phyloP scores from a whole-genome alignment of 2,329 filamentous ascomycete species.

The Curvularia spicifera region DNA sequence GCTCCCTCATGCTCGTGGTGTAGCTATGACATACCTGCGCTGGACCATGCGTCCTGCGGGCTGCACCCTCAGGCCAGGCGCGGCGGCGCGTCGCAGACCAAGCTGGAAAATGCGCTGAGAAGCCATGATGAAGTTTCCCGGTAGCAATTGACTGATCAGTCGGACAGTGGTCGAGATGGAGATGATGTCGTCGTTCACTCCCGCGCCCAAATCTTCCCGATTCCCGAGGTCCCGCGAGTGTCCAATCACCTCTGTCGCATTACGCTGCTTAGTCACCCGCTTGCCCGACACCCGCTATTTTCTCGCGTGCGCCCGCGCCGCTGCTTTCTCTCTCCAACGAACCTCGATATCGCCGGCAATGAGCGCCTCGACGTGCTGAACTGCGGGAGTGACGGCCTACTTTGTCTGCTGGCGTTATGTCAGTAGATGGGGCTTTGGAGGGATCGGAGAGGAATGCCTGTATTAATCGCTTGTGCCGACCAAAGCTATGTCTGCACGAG shows the following conservation, averaged over 20 bases:
- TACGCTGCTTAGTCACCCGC: conserved; percentile 38
- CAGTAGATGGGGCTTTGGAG: conserved; percentile 45
- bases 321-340: conserved; percentile 36
- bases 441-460: conserved; percentile 57
- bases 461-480: conserved; percentile 61
- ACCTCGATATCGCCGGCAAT: conserved; percentile 51
- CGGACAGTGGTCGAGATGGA: conserved; percentile 31
- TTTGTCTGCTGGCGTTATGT: conserved; percentile 51
- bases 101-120: conserved; percentile 56
- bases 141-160: conserved; percentile 26
- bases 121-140: conserved; percentile 42
- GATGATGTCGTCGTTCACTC: conserved; percentile 34
- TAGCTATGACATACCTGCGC: conserved; percentile 53
- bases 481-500: conserved; percentile 52
- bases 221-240: conserved; percentile 31
- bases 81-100: conserved; percentile 51
- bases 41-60: conserved; percentile 53
- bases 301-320: conserved; percentile 31
- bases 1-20: conserved; percentile 11
- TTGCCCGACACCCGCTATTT: conserved; percentile 38
- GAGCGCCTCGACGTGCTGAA: conserved; percentile 43
- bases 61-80: conserved; percentile 52
- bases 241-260: conserved; percentile 35
- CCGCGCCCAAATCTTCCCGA: conserved; percentile 31
- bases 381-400: conserved; percentile 45